phyloP scores from a whole-genome alignment of 169 alveolate genomes.

The Plasmodium inui region DNA sequence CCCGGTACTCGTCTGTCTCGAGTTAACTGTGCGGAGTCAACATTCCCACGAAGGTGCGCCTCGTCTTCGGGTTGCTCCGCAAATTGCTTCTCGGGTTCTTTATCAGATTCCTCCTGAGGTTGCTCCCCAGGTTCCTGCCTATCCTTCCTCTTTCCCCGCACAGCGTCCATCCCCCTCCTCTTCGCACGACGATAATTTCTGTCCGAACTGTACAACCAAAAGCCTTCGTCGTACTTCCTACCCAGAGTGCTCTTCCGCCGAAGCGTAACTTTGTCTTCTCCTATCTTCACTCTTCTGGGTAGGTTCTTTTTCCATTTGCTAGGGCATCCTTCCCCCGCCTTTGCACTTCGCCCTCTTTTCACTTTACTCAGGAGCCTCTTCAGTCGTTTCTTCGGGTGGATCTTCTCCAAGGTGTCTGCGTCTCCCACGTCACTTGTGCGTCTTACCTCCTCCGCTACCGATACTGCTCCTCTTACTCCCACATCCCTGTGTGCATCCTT shows the following conservation, averaged over 20 bases:
- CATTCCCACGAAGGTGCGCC: neutral
- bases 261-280: neutral
- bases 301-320: neutral
- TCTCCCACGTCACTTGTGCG: neutral
- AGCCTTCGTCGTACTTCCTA: neutral
- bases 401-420: neutral
- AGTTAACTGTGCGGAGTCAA: neutral
- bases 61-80: neutral
- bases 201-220: neutral
- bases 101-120: neutral
- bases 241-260: neutral
- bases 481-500: no score
- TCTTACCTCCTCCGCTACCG: neutral
- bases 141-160: neutral
- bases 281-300: neutral
- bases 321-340: neutral
- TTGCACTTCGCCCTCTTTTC: neutral
- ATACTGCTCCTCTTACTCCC: neutral
- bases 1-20: neutral
- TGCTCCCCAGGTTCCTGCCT: neutral
- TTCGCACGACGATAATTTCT: neutral
- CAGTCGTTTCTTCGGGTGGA: neutral
- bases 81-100: no score
- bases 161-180: neutral
- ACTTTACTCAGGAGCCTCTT: neutral